Evolutionary conservation across 179 eudicot genomes (phyloP), one percentile per base, ranked within the genome.

Genomic region (Actinidia chinensis): DNA sequence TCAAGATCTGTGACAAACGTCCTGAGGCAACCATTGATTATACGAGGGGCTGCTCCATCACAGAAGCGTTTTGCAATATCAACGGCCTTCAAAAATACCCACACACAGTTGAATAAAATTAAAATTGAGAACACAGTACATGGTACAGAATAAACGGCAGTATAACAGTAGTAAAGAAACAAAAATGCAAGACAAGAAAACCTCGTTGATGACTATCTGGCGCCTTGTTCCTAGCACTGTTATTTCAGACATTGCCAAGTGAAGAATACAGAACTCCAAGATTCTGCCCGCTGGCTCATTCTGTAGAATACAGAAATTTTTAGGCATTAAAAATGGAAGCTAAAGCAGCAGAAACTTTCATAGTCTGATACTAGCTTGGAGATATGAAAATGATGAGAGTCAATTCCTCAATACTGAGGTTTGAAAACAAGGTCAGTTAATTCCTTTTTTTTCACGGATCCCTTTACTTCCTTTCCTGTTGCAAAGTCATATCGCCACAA

Each of bases 51-150:
- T 54, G 93, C 83, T 66, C 98, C 98, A 80, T 94, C 97, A 78
- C 98, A 94, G 84, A 91, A 92, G 47, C 98, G 86, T 84, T 94
- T 94, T 74, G 98, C 94, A 50, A 94, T 92, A 84, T 94, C 97
- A 79, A 92, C 98, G 66, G 98, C 97, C 98, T 93, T 80, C 82
- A 85, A 10, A 23, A 80, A 64, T 15, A 60, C 40, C 25, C 69
- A 59, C 54, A 46, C 2, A 61, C 23, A 8, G 69, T 69, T 20
- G 36, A 22, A 56, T 48, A 64, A 68, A 44, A 76, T 65, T 15
- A 70, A 12, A 22, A 58, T 18, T 1, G 12, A 7, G 40, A 15
- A 12, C 42, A 63, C 42, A 63, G 44, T 25, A 60, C 18, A 28
- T 1, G 33, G 65, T n/a, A 46, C 13, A 58, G 1, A 44, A 48